These are phyloP conservation scores for Perilla frutescens DNA, from an alignment of 257 asterid species.

Conservation along the genomic window DNA sequence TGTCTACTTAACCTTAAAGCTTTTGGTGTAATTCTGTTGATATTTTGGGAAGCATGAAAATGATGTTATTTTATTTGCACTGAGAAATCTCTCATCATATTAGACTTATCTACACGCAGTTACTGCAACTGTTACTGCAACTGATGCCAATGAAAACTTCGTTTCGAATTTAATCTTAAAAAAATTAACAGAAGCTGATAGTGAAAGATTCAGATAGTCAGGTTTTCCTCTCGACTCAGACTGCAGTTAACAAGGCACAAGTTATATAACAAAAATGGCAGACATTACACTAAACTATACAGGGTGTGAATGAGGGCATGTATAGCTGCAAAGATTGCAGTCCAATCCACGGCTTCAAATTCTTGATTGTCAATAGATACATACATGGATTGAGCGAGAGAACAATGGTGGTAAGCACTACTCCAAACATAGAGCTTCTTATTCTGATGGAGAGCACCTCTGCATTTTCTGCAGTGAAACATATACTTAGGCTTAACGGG, in stretches of 20 bases:
- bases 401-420: not conserved
- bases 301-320: slow-evolving; percentile 41
- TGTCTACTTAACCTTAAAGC: not conserved
- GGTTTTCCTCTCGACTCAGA: too few species aligned
- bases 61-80: too few species aligned
- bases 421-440: slow-evolving; percentile 25
- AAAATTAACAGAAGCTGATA: too few species aligned
- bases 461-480: slow-evolving; percentile 24
- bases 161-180: too few species aligned
- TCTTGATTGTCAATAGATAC: slow-evolving; percentile 28
- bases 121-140: too few species aligned
- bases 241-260: not conserved
- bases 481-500: not conserved
- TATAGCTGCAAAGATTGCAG: slow-evolving; percentile 36
- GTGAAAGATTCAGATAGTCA: too few species aligned
- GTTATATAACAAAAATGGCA: slow-evolving; percentile 31
- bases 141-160: too few species aligned
- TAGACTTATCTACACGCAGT: too few species aligned
- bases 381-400: slow-evolving; percentile 7
- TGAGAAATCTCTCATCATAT: too few species aligned
- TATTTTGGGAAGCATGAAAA: too few species aligned
- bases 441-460: slow-evolving; percentile 22
- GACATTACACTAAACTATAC: slow-evolving; percentile 37
- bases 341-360: slow-evolving; percentile 30
- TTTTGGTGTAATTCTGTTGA: not conserved